Conservation (phyloP, 345 rosid genomes). For the Erucastrum elatum region DNA sequence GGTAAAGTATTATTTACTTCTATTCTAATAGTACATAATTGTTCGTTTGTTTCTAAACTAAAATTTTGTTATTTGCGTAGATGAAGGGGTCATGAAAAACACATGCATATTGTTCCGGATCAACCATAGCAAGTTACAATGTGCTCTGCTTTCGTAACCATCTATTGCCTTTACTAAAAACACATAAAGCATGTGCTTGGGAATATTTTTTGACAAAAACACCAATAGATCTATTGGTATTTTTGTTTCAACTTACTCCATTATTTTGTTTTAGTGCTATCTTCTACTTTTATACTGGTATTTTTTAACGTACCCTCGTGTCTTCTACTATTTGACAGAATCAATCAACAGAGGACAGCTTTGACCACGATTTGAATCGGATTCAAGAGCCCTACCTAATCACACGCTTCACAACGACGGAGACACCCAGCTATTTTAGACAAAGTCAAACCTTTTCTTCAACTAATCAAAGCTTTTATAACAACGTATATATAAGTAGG, state of each 20-base stretch:
- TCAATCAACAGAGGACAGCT: conserved; percentile 22
- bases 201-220: neutral
- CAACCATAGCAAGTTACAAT: neutral
- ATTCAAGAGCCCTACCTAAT: conserved; percentile 17
- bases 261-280: neutral
- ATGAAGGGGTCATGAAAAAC: neutral
- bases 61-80: neutral
- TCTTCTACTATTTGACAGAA: neutral
- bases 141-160: neutral
- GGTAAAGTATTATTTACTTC: neutral
- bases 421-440: neutral
- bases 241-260: neutral
- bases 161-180: neutral
- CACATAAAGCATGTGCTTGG: neutral
- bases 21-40: neutral
- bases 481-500: neutral
- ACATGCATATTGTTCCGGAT: neutral
- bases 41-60: neutral
- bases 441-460: conserved; percentile 8
- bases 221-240: neutral
- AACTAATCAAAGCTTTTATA: neutral
- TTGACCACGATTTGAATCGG: conserved; percentile 25
- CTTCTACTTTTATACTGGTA: neutral
- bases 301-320: neutral
- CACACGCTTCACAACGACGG: neutral